phyloP scores from a whole-genome alignment of 495 filamentous ascomycete species.

The Neurospora africana region DNA sequence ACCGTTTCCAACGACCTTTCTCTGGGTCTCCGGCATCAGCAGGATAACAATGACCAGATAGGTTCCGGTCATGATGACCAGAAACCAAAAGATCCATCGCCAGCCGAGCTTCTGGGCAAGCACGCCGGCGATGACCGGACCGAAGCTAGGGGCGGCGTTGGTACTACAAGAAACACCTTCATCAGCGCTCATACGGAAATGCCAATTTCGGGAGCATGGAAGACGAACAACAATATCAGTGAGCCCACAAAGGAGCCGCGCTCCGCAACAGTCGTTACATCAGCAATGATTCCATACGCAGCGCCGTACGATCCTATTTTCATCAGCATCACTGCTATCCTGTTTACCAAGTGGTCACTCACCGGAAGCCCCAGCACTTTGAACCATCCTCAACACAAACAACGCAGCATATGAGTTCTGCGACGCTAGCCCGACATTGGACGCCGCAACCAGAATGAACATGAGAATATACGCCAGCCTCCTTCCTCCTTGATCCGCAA shows the following conservation, averaged over 20 bases:
- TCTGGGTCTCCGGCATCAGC: conserved; percentile 42
- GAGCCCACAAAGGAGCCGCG: conserved; percentile 37
- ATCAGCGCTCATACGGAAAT: background rate
- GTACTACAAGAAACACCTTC: conserved; percentile 4
- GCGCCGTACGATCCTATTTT: background rate
- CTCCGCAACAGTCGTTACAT: conserved; percentile 36
- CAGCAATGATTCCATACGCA: conserved; percentile 37
- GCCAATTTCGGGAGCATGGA: background rate
- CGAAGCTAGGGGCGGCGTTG: conserved; percentile 28
- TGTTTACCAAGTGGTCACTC: background rate
- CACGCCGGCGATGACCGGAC: conserved; percentile 43
- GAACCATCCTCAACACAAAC: conserved; percentile 39
- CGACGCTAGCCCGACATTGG: conserved; percentile 41
- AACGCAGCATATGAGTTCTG: conserved; percentile 38
- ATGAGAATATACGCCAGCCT: conserved; percentile 39
- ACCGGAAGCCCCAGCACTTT: conserved; percentile 37
- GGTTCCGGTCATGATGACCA: conserved; percentile 30
- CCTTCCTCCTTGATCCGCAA: conserved; percentile 38
- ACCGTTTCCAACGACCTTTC: conserved; percentile 50
- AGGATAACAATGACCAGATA: conserved; percentile 23
- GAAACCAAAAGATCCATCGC: conserved; percentile 52
- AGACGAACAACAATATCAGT: conserved; percentile 6
- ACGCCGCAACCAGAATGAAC: conserved; percentile 36
- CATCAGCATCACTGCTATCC: background rate
- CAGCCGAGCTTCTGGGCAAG: conserved; percentile 42